Evolutionary conservation across 352 stramenopile genomes (phyloP), one percentile per base, ranked within the genome.

Genomic region (Globisporangium nodosum): DNA sequence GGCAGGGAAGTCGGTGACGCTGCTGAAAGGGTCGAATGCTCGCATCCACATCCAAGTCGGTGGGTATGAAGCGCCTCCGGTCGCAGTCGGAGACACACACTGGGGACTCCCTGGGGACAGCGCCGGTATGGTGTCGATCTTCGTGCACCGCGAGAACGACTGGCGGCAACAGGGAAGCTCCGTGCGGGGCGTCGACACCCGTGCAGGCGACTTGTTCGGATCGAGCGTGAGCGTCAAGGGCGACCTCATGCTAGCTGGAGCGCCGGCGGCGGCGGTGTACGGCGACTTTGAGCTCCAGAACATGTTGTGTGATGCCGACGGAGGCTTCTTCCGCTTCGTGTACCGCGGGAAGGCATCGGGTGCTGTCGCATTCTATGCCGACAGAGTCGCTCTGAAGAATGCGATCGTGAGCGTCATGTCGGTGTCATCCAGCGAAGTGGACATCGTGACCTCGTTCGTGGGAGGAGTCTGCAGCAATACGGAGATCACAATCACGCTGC

Each of bases 231-330:
- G 71, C 52, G 42, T 95, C 13, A 70, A 73, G 40, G 68, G 68
- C 5, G 63, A 87, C 30, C 64, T 65, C 24, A 35, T 87, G 15
- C 48, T 95, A 2, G 71, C 93, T 0, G 84, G 85, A 0, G 84
- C 85, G 13, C 85, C 85, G 45, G 65, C 70, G 7, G 81, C 81
- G 21, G 73, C 81, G 3, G 73, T 86, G 15, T 92, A 84, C 35
- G 83, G 81, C 12, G 81, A 88, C 60, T 87, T 80, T 31, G 86
- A 94, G 61, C 71, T 71, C 13, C 81, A 93, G 27, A 81, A 81
- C 13, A 42, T 95, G 6, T 53, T 88, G 12, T 95, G 86, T 39
- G 68, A 88, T n/a, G 86, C 84, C 1, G 79, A 91, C 46, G 78
- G 69, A 12, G 86, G 86, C 0, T 88, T 74, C 47, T 83, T 95